A percentile compares a stretch with the other conserved stretches of the same genome.
Conservation (phyloP, 169 alveolate genomes). For the Plasmodium fragile region DNA sequence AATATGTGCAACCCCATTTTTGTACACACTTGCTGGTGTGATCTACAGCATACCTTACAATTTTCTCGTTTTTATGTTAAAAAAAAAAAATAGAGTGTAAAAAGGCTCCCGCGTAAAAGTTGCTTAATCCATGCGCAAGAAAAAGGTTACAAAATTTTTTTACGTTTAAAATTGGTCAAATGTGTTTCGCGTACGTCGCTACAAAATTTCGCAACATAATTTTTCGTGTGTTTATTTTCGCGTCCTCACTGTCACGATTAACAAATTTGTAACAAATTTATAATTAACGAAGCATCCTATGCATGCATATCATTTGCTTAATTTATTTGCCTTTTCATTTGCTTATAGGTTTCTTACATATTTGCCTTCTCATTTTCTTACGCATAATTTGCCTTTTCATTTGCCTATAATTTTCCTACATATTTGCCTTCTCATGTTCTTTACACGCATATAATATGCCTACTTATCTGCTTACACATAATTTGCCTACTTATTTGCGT, state of each 20-base stretch:
- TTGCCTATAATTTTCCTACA: neutral
- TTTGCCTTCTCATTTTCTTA: neutral
- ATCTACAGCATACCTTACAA: neutral
- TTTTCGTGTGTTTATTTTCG: slow-evolving; percentile 1
- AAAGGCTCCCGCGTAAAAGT: neutral
- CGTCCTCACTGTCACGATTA: neutral
- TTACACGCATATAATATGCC: neutral
- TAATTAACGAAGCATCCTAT: neutral
- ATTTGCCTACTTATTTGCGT: neutral
- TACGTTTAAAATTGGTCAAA: neutral
- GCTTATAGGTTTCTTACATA: neutral
- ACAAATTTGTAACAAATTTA: neutral
- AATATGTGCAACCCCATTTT: neutral
- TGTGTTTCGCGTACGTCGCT: neutral
- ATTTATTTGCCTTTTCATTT: neutral
- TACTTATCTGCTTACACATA: neutral
- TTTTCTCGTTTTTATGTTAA: neutral
- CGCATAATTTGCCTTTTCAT: neutral
- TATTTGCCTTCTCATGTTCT: neutral
- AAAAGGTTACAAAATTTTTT: neutral
- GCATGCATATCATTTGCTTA: neutral
- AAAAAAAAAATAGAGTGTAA: neutral
- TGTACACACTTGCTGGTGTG: neutral
- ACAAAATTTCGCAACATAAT: neutral
- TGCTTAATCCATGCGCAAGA: neutral